A percentile compares a stretch with the other conserved stretches of the same genome.
These are phyloP conservation scores for Yarrowia yakushimensis DNA, from an alignment of 805 yeast species.

Conservation along the genomic window DNA sequence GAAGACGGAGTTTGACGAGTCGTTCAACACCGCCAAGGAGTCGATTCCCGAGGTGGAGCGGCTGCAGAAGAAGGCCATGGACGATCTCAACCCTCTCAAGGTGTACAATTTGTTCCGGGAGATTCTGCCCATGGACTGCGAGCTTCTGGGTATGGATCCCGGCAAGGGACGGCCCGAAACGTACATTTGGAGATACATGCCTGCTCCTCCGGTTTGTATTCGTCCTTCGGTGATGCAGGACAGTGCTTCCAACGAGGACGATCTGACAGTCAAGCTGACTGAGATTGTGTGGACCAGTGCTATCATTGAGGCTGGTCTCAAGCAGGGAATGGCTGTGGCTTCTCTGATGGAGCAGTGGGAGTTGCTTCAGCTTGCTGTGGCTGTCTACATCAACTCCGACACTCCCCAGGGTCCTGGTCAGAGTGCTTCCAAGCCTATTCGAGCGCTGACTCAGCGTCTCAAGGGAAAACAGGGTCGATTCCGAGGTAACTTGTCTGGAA, in stretches of 20 bases:
- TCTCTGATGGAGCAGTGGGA: conserved; percentile 99
- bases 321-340: conserved; percentile 88
- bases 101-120: conserved; percentile 84
- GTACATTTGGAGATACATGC: conserved; percentile 94
- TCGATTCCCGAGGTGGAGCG: conserved; percentile 85
- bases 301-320: conserved; percentile 88
- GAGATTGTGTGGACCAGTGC: conserved; percentile 98
- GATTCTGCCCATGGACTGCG: conserved; percentile 83
- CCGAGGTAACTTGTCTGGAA: conserved; percentile 96
- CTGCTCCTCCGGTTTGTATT: conserved; percentile 98
- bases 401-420: conserved; percentile 60
- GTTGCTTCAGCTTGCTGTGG: conserved; percentile 88
- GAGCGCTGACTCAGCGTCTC: conserved; percentile 94
- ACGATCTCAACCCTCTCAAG: conserved; percentile 90
- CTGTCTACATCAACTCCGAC: conserved; percentile 96
- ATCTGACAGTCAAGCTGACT: conserved; percentile 88
- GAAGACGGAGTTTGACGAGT: conserved; percentile 80
- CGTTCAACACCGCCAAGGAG: conserved; percentile 68
- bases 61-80: conserved; percentile 80
- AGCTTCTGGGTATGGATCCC: conserved; percentile 84
- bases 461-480: conserved; percentile 99
- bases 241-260: conserved; percentile 93
- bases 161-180: conserved; percentile 90
- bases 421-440: conserved; percentile 63
- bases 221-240: conserved; percentile 97